Evolutionary conservation across 2,329 filamentous ascomycete species (phyloP), one percentile per base, ranked within the genome.

Genomic region (Calonectria leucothoes): DNA sequence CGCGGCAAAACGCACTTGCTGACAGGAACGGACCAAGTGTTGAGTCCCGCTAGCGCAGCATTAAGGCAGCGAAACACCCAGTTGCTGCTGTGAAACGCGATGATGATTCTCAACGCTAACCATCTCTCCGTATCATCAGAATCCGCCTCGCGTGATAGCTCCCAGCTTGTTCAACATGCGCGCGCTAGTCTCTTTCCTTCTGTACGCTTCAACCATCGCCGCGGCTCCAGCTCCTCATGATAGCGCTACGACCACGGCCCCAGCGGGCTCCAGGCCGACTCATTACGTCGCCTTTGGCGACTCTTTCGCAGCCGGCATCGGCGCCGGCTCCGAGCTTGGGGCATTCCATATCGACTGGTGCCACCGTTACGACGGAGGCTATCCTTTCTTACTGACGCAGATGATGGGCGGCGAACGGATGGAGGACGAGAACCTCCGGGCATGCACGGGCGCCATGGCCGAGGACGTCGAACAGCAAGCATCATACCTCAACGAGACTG

Each of bases 251-350:
- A 15, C 35, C 6, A 61, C 55, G 23, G 27, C 20, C 33, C 33
- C 37, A 17, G 25, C 55, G 6, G 55, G n/a, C 37, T 6, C 35
- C n/a, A 39, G 7, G 31, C 23, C 55, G 2, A 39, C 55, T 33
- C 37, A 42, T 33, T 61, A 61, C n/a, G 55, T 61, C 35, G 55
- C 55, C 55, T 61, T 61, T n/a, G 55, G 55, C 2, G 55, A 61
- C 49, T 68, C 66, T 17, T 68, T 68, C 25, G 66, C 66, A 3
- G 66, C 66, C 2, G 66, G 66, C 25, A 59, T 68, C 31, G 66
- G 66, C 8, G 37, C 66, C 14, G 66, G 66, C 66, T 39, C 37
- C 6, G 66, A 68, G 31, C 52, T 59, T 45, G 66, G 66, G n/a
- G 25, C 51, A 17, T 42, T 59, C 15, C 66, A 59, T 48, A 25